Base-by-base conservation (phyloP, 2,329 filamentous ascomycete genomes). In the Plectosphaerella plurivora region DNA sequence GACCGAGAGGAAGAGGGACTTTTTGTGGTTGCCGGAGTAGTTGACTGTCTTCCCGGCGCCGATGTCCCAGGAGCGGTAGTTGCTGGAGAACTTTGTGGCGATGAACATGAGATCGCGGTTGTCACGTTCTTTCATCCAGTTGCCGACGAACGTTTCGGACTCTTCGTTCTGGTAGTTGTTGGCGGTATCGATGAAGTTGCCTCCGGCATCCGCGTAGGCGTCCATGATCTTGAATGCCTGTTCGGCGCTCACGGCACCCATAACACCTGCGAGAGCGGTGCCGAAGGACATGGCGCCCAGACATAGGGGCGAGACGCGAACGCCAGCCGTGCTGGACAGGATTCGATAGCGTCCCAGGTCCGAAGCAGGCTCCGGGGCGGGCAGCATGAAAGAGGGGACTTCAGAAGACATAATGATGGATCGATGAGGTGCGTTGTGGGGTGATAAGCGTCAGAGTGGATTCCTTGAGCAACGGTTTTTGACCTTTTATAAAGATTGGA, bases 141-240 rank as follows among this genome's bases (percentile, higher is more conserved):
- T 78, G 16, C 82, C 82, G n/a, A 86, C 60, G 74, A 75, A 82
- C 10, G 53, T 59, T 57, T 85, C 82, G 0, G 79, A 83, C 59
- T 85, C 67, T 49, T 79, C 81, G 53, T 76, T 59, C 59, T 84
- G 78, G 65, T 85, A 86, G 57, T 73, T 73, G 67, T 78, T 81
- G 59, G 79, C 67, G 0, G 82, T 87, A 64, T 88, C 85, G 62
- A 88, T 84, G 64, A 88, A 86, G 68, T 88, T 88, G 14, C 85
- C 84, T 4, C 84, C 84, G 0, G 75, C 69, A n/a, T 72, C 70
- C 49, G 70, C 74, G 66, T 76, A 87, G 52, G 73, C 74, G 57
- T 86, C 82, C 1, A 87, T 71, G 5, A 87, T 72, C 48, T 74
- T 71, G 60, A 84, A 84, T 0, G 77, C 68, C 11, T 70, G 61